Evolutionary conservation across 2,329 filamentous ascomycete species (phyloP), one percentile per base, ranked within the genome.

Genomic region (Huntiella savannae): DNA sequence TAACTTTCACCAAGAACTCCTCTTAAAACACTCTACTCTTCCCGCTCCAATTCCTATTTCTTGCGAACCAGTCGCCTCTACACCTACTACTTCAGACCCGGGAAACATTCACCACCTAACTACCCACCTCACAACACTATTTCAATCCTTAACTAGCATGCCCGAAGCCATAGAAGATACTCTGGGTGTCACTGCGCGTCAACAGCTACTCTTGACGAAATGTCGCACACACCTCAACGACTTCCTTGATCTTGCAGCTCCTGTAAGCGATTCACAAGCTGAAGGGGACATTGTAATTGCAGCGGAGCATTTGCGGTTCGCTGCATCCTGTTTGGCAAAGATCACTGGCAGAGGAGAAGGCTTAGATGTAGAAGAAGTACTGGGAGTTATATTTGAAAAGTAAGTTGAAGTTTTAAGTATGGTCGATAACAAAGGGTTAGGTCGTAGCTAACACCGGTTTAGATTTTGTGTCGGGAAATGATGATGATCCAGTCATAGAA

Each of bases 341-440:
- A 93, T 96, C 55, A 96, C 86, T 1, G 91, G 91, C 1, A 75
- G 75, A 47, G 87, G 86, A 1, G 83, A 86, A 55, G 74, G 73
- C 36, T 83, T 86, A 2, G 88, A 96, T 60, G 85, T 96, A 12
- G 88, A 98, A 59, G 91, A 96, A 58, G 84, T 98, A 5, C 64
- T 98, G 39, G 91, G 91, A 0, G 87, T 98, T 16, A 87, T 98
- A 3, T 98, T 98, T 64, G 88, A 96, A 61, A 96, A 93, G 83
- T 93, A 65, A 68, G 75, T 73, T 33, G 36, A 19, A 37, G 36
- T 44, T 15, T 15, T 28, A 3, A 17, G 2, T 4, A 3, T 33
- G 5, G 4, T 19, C 2, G 17, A 11, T 16, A 17, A n/a, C 4
- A n/a, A 8, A 5, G 19, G 19, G 37, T 8, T 17, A 8, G 16